phyloP scores from a whole-genome alignment of 2,329 filamentous ascomycete species.

The Pleomassaria siparia region DNA sequence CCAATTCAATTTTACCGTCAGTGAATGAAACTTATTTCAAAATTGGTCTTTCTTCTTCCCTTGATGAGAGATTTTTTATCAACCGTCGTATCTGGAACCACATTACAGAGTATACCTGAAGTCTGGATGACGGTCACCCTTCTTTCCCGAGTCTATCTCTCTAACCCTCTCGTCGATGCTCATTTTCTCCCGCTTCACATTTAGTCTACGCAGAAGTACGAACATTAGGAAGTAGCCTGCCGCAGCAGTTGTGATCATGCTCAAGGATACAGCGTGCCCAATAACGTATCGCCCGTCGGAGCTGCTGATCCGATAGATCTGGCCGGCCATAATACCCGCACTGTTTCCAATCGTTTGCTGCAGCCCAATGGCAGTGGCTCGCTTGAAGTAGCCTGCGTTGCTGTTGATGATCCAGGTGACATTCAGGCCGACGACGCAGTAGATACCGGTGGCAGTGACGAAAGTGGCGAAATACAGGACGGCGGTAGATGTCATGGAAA shows the following conservation, averaged over 20 bases:
- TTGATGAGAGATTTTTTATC: too few relatives aligned
- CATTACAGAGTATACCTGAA: slow-evolving; percentile 44
- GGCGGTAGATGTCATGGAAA: slow-evolving; percentile 1
- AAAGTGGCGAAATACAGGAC: slow-evolving; percentile 6
- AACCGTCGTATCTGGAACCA: too few relatives aligned
- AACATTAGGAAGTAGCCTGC: slow-evolving; percentile 28
- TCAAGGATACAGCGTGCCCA: slow-evolving; percentile 20
- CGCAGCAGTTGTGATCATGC: slow-evolving; percentile 17
- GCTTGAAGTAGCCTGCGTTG: slow-evolving; percentile 35
- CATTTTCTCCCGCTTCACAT: slow-evolving; percentile 48
- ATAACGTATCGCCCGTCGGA: slow-evolving; percentile 26
- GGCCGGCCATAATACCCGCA: slow-evolving; percentile 30
- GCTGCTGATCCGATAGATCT: slow-evolving; percentile 31
- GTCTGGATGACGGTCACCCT: slow-evolving; percentile 55
- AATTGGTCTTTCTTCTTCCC: too few relatives aligned
- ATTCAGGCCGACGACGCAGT: slow-evolving; percentile 21
- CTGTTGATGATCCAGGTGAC: slow-evolving; percentile 39
- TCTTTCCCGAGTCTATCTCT: slow-evolving; percentile 46
- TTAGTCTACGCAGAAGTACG: slow-evolving; percentile 52
- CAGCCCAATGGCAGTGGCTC: slow-evolving; percentile 32
- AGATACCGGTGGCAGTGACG: slow-evolving; percentile 27
- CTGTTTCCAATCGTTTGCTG: slow-evolving; percentile 32
- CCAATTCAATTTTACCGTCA: too few relatives aligned
- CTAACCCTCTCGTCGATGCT: slow-evolving; percentile 50
- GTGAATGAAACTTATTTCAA: too few relatives aligned